Conservation (phyloP, 768 basidiomycete species). For the Mycena metata region DNA sequence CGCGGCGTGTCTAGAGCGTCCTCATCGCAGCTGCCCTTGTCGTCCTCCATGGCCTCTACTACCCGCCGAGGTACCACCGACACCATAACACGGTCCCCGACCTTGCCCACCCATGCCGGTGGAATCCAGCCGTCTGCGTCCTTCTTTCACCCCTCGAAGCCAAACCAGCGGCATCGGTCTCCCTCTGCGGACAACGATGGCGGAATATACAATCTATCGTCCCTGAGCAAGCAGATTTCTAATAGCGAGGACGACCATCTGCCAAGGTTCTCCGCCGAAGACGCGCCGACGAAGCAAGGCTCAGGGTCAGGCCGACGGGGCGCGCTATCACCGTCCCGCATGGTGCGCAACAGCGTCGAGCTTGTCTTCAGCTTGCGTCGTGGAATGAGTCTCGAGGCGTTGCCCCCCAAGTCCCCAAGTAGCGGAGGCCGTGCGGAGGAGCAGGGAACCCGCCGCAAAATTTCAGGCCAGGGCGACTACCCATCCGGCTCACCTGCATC, state of each 20-base stretch:
- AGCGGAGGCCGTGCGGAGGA: too few relatives aligned
- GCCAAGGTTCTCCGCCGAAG: constrained; percentile 7
- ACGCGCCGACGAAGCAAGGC: too few relatives aligned
- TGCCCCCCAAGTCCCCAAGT: constrained; percentile 30
- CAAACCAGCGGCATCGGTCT: constrained; percentile 52
- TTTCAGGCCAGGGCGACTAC: too few relatives aligned
- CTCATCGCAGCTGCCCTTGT: too few relatives aligned
- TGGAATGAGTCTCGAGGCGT: constrained; percentile 67
- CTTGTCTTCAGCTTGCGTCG: constrained; percentile 66
- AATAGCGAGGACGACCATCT: constrained; percentile 58
- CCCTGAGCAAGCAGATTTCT: constrained; percentile 52
- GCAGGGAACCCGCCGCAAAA: too few relatives aligned
- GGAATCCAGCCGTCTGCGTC: constrained; percentile 85
- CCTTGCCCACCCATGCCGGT: constrained; percentile 68
- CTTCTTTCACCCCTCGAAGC: constrained; percentile 82
- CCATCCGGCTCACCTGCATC: constrained; percentile 51
- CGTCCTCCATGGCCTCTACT: too few relatives aligned
- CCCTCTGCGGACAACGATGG: constrained; percentile 56
- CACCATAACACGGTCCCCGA: too few relatives aligned
- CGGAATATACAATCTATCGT: constrained; percentile 57
- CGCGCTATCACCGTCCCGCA: constrained; percentile 41
- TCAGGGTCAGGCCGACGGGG: constrained; percentile 19
- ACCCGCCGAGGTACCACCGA: too few relatives aligned
- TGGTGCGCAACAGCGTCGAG: constrained; percentile 73
- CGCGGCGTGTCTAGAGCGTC: too few relatives aligned